Base-by-base conservation (phyloP, 1,139 yeast genomes). In the Torulaspora globosa region DNA sequence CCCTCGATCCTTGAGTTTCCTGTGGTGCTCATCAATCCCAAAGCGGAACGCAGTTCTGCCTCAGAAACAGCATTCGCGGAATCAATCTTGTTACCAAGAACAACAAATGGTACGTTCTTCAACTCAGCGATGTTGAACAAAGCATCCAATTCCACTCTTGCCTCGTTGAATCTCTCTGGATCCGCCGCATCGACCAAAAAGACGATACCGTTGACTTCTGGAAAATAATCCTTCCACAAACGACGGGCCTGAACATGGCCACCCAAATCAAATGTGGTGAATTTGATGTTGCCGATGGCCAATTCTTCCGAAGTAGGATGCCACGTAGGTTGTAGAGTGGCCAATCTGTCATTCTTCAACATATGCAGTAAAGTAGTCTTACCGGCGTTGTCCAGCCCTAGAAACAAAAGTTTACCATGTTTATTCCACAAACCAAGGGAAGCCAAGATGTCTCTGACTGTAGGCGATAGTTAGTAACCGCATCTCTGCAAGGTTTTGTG, bases 171-270 rank as follows among this genome's bases (percentile, higher is more conserved):
- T 70, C 99, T 84, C 66, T 84, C 96, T 39, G 95, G 83, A 66
- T 92, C 98, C 50, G 97, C 97, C 47, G 96, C 95, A 67, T 92
- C 99, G 35, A 92, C 97, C 53, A 94, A 76, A 70, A 87, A 94
- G 24, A 92, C 97, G 60, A 92, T 92, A 44, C 97, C 98, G 69
- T 89, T 86, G 47, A 92, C 98, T 71, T 92, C 98, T 46, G 98
- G 99, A 82, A 94, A 92, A 70, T 92, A 92, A 69, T 92, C 97
- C 69, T 89, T 90, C 99, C 99, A 92, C 66, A 92, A 81, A 72
- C 98, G 88, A 74, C 99, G 90, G 40, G 98, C 98, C 72, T 90
- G 97, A 68, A 80, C 84, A 74, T 92, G 98, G 36, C 99, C 99
- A 69, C 99, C 99, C 62, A 92, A 78, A 70, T 92, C 99, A 62